Evolutionary conservation across 352 stramenopile genomes (phyloP), one percentile per base, ranked within the genome.

Genomic region (Plasmopara muralis): DNA sequence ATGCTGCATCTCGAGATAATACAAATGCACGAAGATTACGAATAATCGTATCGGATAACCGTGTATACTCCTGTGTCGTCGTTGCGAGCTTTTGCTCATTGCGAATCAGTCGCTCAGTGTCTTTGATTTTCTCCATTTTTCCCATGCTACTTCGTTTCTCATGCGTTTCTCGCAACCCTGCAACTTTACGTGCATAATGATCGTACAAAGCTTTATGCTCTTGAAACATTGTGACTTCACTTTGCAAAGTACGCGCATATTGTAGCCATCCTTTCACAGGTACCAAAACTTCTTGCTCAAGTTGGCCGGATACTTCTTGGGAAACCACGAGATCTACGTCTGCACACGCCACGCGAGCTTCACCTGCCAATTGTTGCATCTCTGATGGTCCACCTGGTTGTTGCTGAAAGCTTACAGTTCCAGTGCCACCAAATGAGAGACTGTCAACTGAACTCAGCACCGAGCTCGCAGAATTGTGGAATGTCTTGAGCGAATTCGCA

Each of bases 71-170:
- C 43, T 75, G 82, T 9, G 77, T 88, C 42, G 70, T 68, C 8
- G 70, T 43, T 16, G 76, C 72, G 18, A 90, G 64, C 51, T 93
- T 93, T 63, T 92, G 74, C 44, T 92, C 78, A 46, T 92, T 92
- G 33, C 82, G 75, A n/a, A 86, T 62, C 44, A 90, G 69, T 29
- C 85, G 85, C 55, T 93, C 77, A 20, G 84, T 71, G 5, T 89
- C 72, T 31, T 89, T 89, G 25, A 70, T 54, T 58, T 88, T 93
- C 43, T 90, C 82, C 0, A 50, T 51, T 48, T 83, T 85, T 15
- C 82, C 72, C 0, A 48, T 59, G 4, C 43, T 56, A 2, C 67
- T 53, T 16, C 77, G 75, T 53, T 88, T 90, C 41, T 90, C 79
- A 13, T 79, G 69, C 0, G 72, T 38, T 47, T 89, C 82, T 5